These are phyloP conservation scores for Gossypium mustelinum DNA, from an alignment of 345 rosid genomes.

Conservation along the genomic window DNA sequence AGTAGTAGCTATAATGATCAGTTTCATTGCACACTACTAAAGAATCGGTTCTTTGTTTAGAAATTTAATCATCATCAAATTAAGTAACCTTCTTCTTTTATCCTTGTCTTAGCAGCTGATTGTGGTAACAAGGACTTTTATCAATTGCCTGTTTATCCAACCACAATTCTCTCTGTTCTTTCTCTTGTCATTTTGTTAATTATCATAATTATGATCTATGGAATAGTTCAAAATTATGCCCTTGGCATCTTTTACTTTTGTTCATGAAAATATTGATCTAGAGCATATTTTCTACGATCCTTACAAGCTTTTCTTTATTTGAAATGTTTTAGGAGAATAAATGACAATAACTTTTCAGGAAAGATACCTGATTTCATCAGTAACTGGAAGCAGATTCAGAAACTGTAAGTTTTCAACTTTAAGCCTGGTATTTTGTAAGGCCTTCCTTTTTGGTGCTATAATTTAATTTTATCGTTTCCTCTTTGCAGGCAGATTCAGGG, in stretches of 20 bases:
- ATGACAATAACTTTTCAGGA: conserved; percentile 67
- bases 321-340: conserved; percentile 55
- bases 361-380: conserved; percentile 59
- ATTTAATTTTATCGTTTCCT: background rate
- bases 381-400: conserved; percentile 55
- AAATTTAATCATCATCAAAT: background rate
- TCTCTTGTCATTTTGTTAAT: background rate
- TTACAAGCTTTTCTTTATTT: conserved; percentile 14
- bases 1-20: background rate
- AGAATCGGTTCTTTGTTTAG: background rate
- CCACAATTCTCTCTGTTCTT: background rate
- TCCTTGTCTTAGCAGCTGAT: background rate
- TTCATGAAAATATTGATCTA: background rate
- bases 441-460: background rate
- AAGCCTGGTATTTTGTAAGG: background rate
- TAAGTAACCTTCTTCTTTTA: background rate
- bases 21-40: background rate
- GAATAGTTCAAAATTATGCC: background rate
- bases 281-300: background rate
- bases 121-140: background rate
- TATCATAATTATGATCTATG: background rate
- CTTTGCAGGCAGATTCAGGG: conserved; percentile 72
- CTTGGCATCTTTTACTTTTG: background rate
- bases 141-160: background rate
- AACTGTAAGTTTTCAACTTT: conserved; percentile 47